Evolutionary conservation across 2,329 filamentous ascomycete species (phyloP), one percentile per base, ranked within the genome.

Genomic region (Pyricularia sp.): DNA sequence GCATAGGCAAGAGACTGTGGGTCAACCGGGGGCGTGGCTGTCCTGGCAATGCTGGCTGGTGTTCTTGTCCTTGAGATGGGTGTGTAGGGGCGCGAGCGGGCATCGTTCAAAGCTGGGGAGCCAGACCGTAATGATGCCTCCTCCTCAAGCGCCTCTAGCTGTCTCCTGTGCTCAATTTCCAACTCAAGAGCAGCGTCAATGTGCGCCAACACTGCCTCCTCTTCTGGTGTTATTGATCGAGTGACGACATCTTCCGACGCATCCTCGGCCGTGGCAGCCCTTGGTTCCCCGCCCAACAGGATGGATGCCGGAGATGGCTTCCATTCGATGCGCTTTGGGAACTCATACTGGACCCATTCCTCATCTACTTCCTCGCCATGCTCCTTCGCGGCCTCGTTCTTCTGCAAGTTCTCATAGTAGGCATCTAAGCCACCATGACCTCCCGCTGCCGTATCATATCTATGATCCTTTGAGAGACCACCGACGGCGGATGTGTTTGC

Each of bases 281-380:
- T 75, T 20, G 74, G 78, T 33, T 79, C 78, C 71, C 76, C 63
- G 64, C 77, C 72, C 70, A 89, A 84, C 58, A 88, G 82, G 64
- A 86, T 83, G 42, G 85, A 81, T 30, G 84, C 82, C 5, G 83
- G 81, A 26, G 81, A 80, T 2, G 88, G 85, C 82, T 95, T 94
- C 92, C 94, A 97, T 77, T 95, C 94, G 74, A 97, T 92, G 72
- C 90, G 87, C 79, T 93, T 91, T 69, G 90, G 91, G 77, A 96
- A 94, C 78, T 97, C 92, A 75, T 93, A 96, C 78, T 97, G 93
- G 63, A 90, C 90, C 93, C 93, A 97, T 77, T 97, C 94, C 73
- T 90, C 88, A 67, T 93, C 90, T 65, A 89, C 81, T 55, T 86
- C 86, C 25, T 84, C 81, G n/a, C 74, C 75, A n/a, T 58, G 61